Percentiles rank a stretch among this genome's conserved stretches.
phyloP scores from a whole-genome alignment of 331 rosid species.

The Phaseolus coccineus region DNA sequence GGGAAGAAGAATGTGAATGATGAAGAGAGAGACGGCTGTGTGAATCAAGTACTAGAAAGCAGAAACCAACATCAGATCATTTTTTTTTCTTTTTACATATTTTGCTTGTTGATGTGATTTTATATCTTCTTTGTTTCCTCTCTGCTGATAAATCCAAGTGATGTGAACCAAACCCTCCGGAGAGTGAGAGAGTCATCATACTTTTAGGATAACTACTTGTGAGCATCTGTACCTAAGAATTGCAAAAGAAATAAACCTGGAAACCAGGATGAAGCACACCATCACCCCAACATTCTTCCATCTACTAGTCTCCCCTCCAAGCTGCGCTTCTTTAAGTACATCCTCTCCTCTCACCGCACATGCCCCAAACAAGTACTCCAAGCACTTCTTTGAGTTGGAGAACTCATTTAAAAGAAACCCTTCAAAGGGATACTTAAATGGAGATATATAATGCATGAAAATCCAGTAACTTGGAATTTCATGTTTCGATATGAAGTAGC shows the following conservation, averaged over 20 bases:
- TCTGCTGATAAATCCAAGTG: slow-evolving; percentile 54
- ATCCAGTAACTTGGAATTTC: slow-evolving; percentile 80
- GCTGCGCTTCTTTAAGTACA: slow-evolving; percentile 65
- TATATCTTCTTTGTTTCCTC: slow-evolving; percentile 41
- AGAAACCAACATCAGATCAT: slow-evolving; percentile 25
- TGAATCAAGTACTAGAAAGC: slow-evolving; percentile 5
- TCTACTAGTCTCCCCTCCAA: slow-evolving; percentile 64
- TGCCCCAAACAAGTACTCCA: slow-evolving; percentile 70
- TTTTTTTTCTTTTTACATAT: neutral
- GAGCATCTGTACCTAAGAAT: slow-evolving; percentile 74
- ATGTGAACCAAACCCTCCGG: slow-evolving; percentile 54
- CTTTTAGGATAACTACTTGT: slow-evolving; percentile 34
- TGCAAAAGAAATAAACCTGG: slow-evolving; percentile 76
- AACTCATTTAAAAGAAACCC: slow-evolving; percentile 81
- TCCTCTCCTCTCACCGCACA: slow-evolving; percentile 65
- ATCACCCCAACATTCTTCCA: slow-evolving; percentile 73
- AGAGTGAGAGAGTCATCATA: slow-evolving; percentile 35
- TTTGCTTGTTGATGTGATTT: slow-evolving; percentile 11
- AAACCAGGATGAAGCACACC: slow-evolving; percentile 70
- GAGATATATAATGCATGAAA: slow-evolving; percentile 77
- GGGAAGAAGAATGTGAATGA: slow-evolving; percentile 24
- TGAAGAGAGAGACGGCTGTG: slow-evolving; percentile 5
- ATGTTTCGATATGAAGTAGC: slow-evolving; percentile 75
- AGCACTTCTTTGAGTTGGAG: slow-evolving; percentile 68
- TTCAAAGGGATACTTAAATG: slow-evolving; percentile 85